Evolutionary conservation across 2,329 filamentous ascomycete species (phyloP).

Genomic region (Cryoendolithus antarcticus): DNA sequence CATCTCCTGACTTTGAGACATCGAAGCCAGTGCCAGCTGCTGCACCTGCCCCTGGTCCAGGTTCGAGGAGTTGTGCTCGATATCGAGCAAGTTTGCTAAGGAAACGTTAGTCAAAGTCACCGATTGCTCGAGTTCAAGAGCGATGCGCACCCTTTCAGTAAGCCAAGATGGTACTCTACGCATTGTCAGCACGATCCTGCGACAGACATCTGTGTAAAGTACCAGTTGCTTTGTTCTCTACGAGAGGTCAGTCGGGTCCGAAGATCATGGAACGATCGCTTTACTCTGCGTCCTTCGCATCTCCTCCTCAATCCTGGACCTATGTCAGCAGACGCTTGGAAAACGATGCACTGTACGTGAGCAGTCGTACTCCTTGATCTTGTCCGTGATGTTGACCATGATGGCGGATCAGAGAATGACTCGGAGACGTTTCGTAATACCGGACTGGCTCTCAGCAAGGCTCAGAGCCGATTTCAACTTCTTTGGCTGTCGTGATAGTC

Average conservation of each 20-base stretch:
- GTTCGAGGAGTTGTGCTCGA: conserved; percentile 87
- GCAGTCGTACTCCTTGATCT: conserved; percentile 84
- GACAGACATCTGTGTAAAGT: conserved; percentile 26
- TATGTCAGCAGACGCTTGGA: conserved; percentile 5
- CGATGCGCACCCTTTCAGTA: conserved; percentile 73
- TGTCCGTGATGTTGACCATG: conserved; percentile 99
- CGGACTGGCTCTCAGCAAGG: too few relatives aligned
- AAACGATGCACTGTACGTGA: conserved; percentile 4
- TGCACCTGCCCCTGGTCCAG: conserved; percentile 63
- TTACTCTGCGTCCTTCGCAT: conserved; percentile 98
- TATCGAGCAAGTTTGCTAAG: conserved; percentile 85
- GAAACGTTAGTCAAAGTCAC: conserved; percentile 10
- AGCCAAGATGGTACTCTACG: conserved; percentile 90
- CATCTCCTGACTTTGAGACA: conserved; percentile 92
- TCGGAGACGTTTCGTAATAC: too few relatives aligned
- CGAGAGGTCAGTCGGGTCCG: conserved; percentile 22
- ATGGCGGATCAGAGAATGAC: conserved; percentile 14
- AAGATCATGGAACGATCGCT: conserved; percentile 16
- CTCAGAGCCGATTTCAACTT: too few relatives aligned
- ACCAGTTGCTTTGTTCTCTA: conserved; percentile 99
- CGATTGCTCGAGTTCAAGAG: neutral
- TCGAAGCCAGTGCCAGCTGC: conserved; percentile 71
- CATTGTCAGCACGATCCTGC: conserved; percentile 22
- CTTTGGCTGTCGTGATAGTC: too few relatives aligned
- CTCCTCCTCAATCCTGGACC: conserved; percentile 88